Evolutionary conservation across 2,329 filamentous ascomycete species (phyloP), one percentile per base, ranked within the genome.

Genomic region (Grosmannia penicillata): DNA sequence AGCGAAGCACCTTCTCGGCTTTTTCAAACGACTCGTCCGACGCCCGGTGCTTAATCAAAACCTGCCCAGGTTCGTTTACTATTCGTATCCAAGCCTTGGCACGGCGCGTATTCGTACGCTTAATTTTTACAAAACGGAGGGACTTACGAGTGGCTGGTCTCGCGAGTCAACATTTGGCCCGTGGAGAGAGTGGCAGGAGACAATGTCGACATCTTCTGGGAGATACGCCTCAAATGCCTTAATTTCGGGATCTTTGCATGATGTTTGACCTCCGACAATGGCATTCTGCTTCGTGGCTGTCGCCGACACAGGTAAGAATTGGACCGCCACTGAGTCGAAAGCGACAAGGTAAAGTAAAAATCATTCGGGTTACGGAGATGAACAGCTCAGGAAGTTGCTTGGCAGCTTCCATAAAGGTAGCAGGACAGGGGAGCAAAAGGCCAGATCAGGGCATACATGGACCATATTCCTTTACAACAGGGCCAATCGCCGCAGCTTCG

Each of bases 161-260:
- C 72, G 78, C 2, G 86, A 76, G 56, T 95, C 84, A 48, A 96
- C 82, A 48, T 78, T 80, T 15, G 91, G 91, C 2, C 91, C 91
- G 59, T 98, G 91, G 14, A 98, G 76, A 19, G 91, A 96, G 65
- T 98, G 91, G 58, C 87, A 94, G 4, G 86, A 94, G 39, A 98
- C 73, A 47, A 98, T 94, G 53, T 93, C 78, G 51, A 94, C 84
- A 58, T 98, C 91, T 26, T 64, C 51, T 1, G 91, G 91, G 15
- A 98, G 74, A 60, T 94, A 74, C 48, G 77, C 75, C 51, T 96
- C 89, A 50, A 98, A 95, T 4, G 91, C 89, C 26, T 76, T 77
- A 52, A 98, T 91, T 59, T 98, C 91, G 17, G 91, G 91, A 35
- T 85, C 86, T 62, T 98, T 98, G 70, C 91, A 98, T 1, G 91